phyloP scores from a whole-genome alignment of 208 protist species.

The Crithidia fasciculata region DNA sequence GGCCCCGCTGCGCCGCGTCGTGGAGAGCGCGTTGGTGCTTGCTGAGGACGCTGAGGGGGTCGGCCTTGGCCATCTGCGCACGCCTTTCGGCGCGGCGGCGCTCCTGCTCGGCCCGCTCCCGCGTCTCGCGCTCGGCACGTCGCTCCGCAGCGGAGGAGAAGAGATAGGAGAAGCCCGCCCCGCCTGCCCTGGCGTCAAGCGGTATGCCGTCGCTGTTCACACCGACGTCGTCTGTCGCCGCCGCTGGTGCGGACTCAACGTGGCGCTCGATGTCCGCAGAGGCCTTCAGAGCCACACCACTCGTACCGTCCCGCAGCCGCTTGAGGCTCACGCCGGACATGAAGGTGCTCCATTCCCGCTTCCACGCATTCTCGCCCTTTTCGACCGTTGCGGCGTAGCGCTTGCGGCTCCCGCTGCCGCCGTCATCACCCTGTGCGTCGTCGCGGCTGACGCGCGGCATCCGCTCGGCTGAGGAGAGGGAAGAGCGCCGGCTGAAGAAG shows the following conservation, averaged over 20 bases:
- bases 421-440: slow-evolving; percentile 4
- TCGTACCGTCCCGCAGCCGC: slow-evolving; percentile 72
- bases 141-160: slow-evolving; percentile 84
- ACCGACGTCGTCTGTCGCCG: not conserved
- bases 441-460: slow-evolving; percentile 25
- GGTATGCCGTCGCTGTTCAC: slow-evolving; percentile 38
- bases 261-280: slow-evolving; percentile 62
- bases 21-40: slow-evolving; percentile 76
- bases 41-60: slow-evolving; percentile 59
- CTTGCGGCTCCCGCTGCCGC: slow-evolving; percentile 21
- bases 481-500: not conserved
- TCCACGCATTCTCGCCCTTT: slow-evolving; percentile 86
- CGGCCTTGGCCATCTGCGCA: slow-evolving; percentile 29
- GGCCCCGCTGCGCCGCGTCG: slow-evolving; percentile 66
- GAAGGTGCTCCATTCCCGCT: slow-evolving; percentile 84
- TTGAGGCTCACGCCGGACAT: slow-evolving; percentile 84
- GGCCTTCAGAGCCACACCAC: slow-evolving; percentile 56
- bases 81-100: slow-evolving; percentile 30
- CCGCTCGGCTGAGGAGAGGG: not conserved
- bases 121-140: slow-evolving; percentile 60
- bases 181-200: slow-evolving; percentile 12
- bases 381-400: slow-evolving; percentile 82
- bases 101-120: slow-evolving; percentile 35
- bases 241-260: not conserved
- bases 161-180: slow-evolving; percentile 74